Percentiles rank a stretch among this genome's conserved stretches.
phyloP scores from a whole-genome alignment of 306 rosid species.

The Prunus fruticosa region DNA sequence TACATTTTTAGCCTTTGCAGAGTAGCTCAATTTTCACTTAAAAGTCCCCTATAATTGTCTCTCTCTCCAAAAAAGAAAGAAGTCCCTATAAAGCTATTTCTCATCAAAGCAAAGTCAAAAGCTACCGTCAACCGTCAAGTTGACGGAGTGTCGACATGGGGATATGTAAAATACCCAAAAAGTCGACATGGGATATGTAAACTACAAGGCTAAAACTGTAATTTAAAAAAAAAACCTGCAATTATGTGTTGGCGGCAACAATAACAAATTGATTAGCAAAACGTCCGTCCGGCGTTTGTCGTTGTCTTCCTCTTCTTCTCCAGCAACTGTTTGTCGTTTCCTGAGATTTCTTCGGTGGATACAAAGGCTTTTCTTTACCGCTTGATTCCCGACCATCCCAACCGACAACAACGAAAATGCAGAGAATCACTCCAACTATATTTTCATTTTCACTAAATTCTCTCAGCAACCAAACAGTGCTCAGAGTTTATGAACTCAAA shows the following conservation, averaged over 20 bases:
- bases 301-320: background rate
- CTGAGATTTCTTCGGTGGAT: background rate
- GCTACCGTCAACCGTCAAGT: no score
- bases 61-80: accelerated
- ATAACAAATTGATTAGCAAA: background rate
- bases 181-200: background rate
- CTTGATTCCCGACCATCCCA: background rate
- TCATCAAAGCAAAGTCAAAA: no score
- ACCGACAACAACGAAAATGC: background rate
- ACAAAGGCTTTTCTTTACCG: background rate
- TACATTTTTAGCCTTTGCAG: no score
- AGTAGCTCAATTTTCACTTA: no score
- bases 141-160: no score
- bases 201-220: background rate
- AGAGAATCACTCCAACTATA: background rate
- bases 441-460: background rate
- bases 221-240: background rate
- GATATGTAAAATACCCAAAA: no score
- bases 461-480: background rate
- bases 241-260: background rate
- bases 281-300: background rate
- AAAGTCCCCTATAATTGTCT: no score
- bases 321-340: background rate
- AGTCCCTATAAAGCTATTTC: no score
- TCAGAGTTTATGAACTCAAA: background rate